These are phyloP conservation scores for Paradendryphiella salina DNA, from an alignment of 2,329 filamentous ascomycete species.

Conservation along the genomic window DNA sequence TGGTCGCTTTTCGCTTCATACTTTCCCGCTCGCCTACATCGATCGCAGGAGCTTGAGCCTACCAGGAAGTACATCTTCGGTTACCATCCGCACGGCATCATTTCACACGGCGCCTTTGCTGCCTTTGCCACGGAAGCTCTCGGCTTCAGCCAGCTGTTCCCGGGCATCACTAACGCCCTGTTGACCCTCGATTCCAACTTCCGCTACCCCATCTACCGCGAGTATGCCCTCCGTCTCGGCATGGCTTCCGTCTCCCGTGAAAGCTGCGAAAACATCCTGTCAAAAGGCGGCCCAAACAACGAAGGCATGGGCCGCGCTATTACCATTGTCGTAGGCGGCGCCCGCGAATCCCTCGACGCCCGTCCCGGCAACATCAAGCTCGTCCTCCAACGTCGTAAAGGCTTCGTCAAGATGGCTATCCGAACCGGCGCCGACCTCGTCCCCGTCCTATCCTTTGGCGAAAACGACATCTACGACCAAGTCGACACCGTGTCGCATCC, in stretches of 20 bases:
- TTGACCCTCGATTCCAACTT: constrained; percentile 97
- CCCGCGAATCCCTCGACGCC: constrained; percentile 87
- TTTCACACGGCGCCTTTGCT: constrained; percentile 92
- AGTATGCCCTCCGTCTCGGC: constrained; percentile 89
- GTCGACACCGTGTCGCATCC: constrained; percentile 77
- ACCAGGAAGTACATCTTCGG: constrained; percentile 94
- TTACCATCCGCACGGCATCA: constrained; percentile 97
- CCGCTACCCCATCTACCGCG: constrained; percentile 87
- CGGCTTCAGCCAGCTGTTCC: constrained; percentile 84
- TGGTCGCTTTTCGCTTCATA: constrained; percentile 93
- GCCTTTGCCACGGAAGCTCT: constrained; percentile 90
- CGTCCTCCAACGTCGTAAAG: constrained; percentile 81
- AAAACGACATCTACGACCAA: constrained; percentile 96
- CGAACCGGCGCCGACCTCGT: constrained; percentile 92
- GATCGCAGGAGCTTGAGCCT: constrained; percentile 75
- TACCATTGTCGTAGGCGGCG: constrained; percentile 92
- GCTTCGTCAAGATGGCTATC: constrained; percentile 92
- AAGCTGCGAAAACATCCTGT: constrained; percentile 86
- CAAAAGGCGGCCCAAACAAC: constrained; percentile 72
- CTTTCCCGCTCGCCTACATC: constrained; percentile 86
- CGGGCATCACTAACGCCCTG: constrained; percentile 90
- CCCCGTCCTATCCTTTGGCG: constrained; percentile 87
- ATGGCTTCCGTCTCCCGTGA: constrained; percentile 87
- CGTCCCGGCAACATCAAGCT: constrained; percentile 76
- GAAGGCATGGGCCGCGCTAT: constrained; percentile 94